Percentiles rank a stretch among this genome's conserved stretches.
Conservation (phyloP, 1,284 basidiomycete genomes). For the Sporisorium exsertum region DNA sequence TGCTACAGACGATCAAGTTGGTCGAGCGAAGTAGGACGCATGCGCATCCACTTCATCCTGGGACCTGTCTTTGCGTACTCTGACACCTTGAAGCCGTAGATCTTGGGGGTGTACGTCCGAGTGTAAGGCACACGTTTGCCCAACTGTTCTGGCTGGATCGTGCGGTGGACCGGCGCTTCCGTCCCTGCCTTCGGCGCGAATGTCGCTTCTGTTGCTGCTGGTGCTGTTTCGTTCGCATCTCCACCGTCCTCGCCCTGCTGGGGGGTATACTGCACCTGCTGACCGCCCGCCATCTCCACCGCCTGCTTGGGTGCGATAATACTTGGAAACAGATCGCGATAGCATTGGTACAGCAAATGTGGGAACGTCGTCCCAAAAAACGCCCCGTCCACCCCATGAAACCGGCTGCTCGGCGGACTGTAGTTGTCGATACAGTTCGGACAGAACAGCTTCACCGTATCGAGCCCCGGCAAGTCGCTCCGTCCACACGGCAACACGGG, state of each 20-base stretch:
- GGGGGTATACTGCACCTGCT: not conserved
- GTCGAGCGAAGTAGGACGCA: slow-evolving; percentile 81
- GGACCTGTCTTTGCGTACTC: slow-evolving; percentile 84
- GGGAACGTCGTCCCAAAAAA: slow-evolving; percentile 99
- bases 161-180: slow-evolving; percentile 12
- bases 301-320: slow-evolving; percentile 57
- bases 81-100: slow-evolving; percentile 81
- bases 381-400: slow-evolving; percentile 97
- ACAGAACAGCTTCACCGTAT: slow-evolving; percentile 98
- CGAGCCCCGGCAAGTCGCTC: slow-evolving; percentile 94
- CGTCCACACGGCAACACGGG: slow-evolving; percentile 95
- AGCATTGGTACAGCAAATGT: slow-evolving; percentile 96
- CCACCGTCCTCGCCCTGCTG: not conserved
- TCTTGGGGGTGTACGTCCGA: slow-evolving; percentile 87
- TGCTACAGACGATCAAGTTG: slow-evolving; percentile 76
- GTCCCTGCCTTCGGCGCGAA: not conserved
- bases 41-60: slow-evolving; percentile 93
- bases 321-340: slow-evolving; percentile 73
- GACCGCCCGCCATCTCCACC: not conserved
- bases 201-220: slow-evolving; percentile 75
- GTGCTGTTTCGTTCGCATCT: not conserved
- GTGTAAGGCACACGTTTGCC: slow-evolving; percentile 52
- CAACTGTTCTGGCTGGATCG: slow-evolving; percentile 52
- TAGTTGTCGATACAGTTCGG: slow-evolving; percentile 99
- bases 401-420: slow-evolving; percentile 91